Evolutionary conservation across 2,329 filamentous ascomycete species (phyloP), one percentile per base, ranked within the genome.

Genomic region (Tolypocladium capitatum): DNA sequence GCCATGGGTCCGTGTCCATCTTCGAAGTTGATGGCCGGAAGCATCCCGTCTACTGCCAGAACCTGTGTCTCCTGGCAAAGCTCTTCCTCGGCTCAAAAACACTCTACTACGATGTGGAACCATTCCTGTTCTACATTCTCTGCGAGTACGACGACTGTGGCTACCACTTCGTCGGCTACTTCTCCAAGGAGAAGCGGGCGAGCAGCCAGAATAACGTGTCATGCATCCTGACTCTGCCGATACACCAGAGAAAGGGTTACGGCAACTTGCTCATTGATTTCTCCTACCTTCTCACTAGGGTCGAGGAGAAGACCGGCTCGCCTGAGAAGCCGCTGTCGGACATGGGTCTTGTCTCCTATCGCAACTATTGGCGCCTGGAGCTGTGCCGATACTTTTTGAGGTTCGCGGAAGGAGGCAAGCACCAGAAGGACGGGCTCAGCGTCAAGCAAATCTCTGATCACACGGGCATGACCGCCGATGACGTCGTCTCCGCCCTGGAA

Each of bases 41-140:
- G 59, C 94, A 98, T 57, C 88, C 92, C 0, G 87, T 95, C n/a
- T 98, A 96, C 69, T 98, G 92, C 62, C 92, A 96, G 59, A 98
- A 98, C 57, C 78, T 98, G 31, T 98, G 92, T 66, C 78, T 98
- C 14, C 75, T 98, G 40, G 92, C 90, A 47, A 98, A 98, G 67
- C 75, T 98, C 21, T 98, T 98, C 63, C 75, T 98, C n/a, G 92
- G 94, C 21, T 96, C 94, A 47, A 98, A 98, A 65, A 98, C 92
- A 0, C 75, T 97, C 4, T 97, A 97, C 70, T 97, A 97, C 67
- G 91, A 97, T 59, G 91, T 97, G 2, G 91, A 97, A 56, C 92
- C 91, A 0, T 97, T 97, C 63, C 68, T 97, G 7, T 97, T 97
- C 69, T 97, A 97, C 63, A 90, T 96, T 57, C 86, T 97, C 69